Evolutionary conservation across 2,329 filamentous ascomycete species (phyloP).

Genomic region (Sarocladium strictum): DNA sequence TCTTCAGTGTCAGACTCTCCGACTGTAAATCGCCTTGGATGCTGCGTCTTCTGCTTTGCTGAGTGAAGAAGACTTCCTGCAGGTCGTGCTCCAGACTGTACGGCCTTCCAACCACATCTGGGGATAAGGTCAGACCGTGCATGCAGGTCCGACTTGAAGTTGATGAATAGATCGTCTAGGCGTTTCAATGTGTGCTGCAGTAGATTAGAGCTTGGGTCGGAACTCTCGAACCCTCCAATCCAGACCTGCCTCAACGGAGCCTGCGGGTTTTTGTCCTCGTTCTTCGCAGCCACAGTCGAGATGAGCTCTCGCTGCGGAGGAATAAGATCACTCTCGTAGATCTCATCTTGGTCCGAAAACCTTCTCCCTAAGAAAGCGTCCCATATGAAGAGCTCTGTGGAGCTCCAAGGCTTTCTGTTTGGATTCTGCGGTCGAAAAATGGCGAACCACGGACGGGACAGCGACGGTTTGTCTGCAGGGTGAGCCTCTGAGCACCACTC

Average conservation of each 20-base stretch:
- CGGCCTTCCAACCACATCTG: slow-evolving; percentile 30
- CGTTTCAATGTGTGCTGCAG: slow-evolving; percentile 38
- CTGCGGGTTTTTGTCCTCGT: slow-evolving; percentile 22
- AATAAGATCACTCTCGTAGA: slow-evolving; percentile 31
- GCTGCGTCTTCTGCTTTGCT: slow-evolving; percentile 15
- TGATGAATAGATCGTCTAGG: slow-evolving; percentile 24
- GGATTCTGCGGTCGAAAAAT: slow-evolving; percentile 39
- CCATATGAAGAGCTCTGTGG: slow-evolving; percentile 50
- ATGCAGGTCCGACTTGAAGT: slow-evolving; percentile 32
- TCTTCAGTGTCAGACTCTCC: slow-evolving; percentile 17
- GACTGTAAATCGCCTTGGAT: neutral
- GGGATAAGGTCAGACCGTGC: slow-evolving; percentile 21
- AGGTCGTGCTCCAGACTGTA: slow-evolving; percentile 17
- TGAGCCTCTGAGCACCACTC: slow-evolving; percentile 24
- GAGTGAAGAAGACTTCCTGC: slow-evolving; percentile 12
- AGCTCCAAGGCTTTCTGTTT: slow-evolving; percentile 23
- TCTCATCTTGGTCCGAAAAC: slow-evolving; percentile 13
- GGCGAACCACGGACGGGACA: slow-evolving; percentile 44
- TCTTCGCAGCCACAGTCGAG: slow-evolving; percentile 25
- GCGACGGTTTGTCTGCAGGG: slow-evolving; percentile 17
- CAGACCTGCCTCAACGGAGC: slow-evolving; percentile 37
- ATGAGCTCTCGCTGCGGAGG: slow-evolving; percentile 41
- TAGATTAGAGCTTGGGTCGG: slow-evolving; percentile 22
- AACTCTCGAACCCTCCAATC: slow-evolving; percentile 29
- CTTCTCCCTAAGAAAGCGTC: slow-evolving; percentile 31